These are phyloP conservation scores for Metarhizium sp. DNA, from an alignment of 2,329 filamentous ascomycete species.

Conservation along the genomic window DNA sequence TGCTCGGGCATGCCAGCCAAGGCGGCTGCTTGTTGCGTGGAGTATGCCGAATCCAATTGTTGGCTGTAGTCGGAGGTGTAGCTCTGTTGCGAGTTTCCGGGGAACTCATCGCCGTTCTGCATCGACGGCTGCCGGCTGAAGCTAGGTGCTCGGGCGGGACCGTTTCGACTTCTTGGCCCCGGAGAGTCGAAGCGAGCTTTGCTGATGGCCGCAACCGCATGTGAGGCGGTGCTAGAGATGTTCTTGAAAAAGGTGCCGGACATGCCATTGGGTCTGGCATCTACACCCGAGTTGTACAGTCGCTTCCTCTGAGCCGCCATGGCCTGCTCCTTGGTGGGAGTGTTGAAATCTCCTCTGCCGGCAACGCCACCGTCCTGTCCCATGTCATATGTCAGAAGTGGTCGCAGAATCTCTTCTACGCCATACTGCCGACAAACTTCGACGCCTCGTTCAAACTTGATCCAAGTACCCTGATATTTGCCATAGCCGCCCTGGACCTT, in stretches of 20 bases:
- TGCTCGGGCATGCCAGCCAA: conserved; percentile 37
- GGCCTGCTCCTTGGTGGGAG: conserved; percentile 95
- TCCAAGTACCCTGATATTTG: conserved; percentile 99
- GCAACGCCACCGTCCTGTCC: conserved; percentile 63
- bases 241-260: conserved; percentile 95
- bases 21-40: conserved; percentile 43
- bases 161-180: conserved; percentile 55
- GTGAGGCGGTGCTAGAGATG: conserved; percentile 86
- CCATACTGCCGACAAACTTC: conserved; percentile 80
- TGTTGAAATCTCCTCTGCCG: conserved; percentile 72
- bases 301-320: conserved; percentile 94
- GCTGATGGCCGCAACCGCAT: conserved; percentile 91
- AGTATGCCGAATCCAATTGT: conserved; percentile 60
- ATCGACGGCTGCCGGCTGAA: conserved; percentile 64
- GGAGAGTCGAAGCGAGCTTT: conserved; percentile 92
- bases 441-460: conserved; percentile 82
- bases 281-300: conserved; percentile 64
- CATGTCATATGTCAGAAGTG: conserved; percentile 73
- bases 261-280: conserved; percentile 56
- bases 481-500: conserved; percentile 98
- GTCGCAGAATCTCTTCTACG: conserved; percentile 67
- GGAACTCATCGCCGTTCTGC: conserved; percentile 59
- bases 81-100: conserved; percentile 76
- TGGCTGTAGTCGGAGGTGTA: conserved; percentile 69
- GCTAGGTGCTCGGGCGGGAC: conserved; percentile 56